Percentiles rank a stretch among this genome's conserved stretches.
These are phyloP conservation scores for Mucor velutinosus DNA, from an alignment of 371 early-diverging fungal species.

Conservation along the genomic window DNA sequence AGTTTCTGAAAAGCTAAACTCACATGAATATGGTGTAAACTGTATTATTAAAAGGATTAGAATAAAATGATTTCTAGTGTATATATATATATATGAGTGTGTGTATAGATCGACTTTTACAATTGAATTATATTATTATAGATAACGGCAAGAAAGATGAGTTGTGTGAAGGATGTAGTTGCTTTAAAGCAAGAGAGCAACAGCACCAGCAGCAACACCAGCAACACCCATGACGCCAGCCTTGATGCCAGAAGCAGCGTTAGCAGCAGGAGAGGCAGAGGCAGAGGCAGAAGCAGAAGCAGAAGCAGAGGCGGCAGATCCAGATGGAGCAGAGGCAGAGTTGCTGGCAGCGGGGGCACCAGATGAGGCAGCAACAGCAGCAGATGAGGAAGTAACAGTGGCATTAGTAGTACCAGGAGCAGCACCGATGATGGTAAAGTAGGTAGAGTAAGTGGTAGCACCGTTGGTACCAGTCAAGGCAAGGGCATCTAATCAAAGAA, in stretches of 20 bases:
- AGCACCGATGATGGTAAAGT: slow-evolving; percentile 41
- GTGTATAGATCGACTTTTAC: not conserved
- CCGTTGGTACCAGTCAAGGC: slow-evolving; percentile 35
- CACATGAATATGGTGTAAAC: not conserved
- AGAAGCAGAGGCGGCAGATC: not conserved
- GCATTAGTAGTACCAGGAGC: slow-evolving; percentile 14
- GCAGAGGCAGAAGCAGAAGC: slow-evolving; percentile 9
- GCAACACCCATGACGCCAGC: slow-evolving; percentile 26
- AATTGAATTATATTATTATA: not conserved
- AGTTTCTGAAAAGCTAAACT: not conserved
- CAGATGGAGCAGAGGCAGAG: slow-evolving; percentile 4
- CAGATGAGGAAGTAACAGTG: not conserved
- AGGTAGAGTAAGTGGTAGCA: slow-evolving; percentile 35
- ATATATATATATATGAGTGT: not conserved
- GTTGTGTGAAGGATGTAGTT: not conserved
- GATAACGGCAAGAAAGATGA: not conserved
- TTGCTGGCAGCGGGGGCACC: not conserved
- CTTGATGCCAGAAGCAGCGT: slow-evolving; percentile 14
- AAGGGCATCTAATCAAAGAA: slow-evolving; percentile 28
- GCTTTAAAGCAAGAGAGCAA: slow-evolving; percentile 2
- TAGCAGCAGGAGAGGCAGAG: not conserved
- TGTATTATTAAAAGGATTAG: not conserved
- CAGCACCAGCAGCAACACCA: not conserved
- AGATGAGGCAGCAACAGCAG: not conserved
- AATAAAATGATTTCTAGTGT: not conserved